These are phyloP conservation scores for Paraphoma sp. DNA, from an alignment of 2,329 filamentous ascomycete genomes.

Conservation along the genomic window DNA sequence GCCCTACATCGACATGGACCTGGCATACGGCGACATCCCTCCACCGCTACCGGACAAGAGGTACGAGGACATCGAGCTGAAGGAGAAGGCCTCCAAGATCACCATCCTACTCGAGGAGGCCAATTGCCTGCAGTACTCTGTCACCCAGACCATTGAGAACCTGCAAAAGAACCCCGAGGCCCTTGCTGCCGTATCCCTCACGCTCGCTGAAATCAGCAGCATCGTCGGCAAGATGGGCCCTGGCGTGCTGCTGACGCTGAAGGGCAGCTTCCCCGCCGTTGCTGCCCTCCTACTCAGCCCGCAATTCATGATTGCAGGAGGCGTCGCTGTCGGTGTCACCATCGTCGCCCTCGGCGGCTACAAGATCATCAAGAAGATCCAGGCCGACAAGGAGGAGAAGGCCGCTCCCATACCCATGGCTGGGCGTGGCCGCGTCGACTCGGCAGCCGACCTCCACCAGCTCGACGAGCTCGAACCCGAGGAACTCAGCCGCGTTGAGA, in stretches of 20 bases:
- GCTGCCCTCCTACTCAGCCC: constrained; percentile 87
- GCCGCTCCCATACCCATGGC: constrained; percentile 24
- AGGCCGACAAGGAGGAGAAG: constrained; percentile 51
- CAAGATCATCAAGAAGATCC: constrained; percentile 93
- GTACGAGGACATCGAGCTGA: constrained; percentile 64
- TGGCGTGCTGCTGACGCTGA: constrained; percentile 75
- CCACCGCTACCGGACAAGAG: constrained; percentile 65
- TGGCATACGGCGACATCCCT: constrained; percentile 86
- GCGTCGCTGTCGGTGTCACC: constrained; percentile 89
- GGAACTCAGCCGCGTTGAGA: constrained; percentile 65
- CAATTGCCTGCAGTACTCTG: constrained; percentile 86
- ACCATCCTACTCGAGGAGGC: constrained; percentile 84
- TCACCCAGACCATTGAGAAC: constrained; percentile 80
- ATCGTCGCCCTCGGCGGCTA: constrained; percentile 95
- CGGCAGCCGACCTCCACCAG: constrained; percentile 35
- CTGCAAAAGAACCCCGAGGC: constrained; percentile 85
- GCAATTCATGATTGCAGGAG: constrained; percentile 92
- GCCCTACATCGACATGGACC: constrained; percentile 79
- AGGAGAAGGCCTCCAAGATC: constrained; percentile 74
- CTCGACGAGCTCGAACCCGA: constrained; percentile 65
- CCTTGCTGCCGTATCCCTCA: constrained; percentile 90
- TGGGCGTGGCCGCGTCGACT: constrained; percentile 15
- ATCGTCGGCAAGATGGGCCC: constrained; percentile 85
- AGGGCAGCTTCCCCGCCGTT: constrained; percentile 81
- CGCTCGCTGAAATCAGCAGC: constrained; percentile 87